These are phyloP conservation scores for Venturia aucupariae DNA, from an alignment of 2,329 filamentous ascomycete species.

Conservation along the genomic window DNA sequence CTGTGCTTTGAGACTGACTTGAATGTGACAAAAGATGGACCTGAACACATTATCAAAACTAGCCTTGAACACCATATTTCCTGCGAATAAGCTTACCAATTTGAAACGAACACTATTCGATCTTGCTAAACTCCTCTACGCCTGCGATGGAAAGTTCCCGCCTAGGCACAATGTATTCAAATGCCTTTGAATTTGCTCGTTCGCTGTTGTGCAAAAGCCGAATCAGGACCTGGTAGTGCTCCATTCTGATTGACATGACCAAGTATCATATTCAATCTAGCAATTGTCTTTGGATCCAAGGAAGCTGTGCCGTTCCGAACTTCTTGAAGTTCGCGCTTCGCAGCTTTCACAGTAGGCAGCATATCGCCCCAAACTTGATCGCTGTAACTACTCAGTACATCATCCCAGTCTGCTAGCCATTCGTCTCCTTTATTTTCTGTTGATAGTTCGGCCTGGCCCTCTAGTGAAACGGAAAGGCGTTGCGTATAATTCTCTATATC, in stretches of 20 bases:
- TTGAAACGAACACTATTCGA: not conserved
- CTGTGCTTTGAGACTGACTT: too few relatives aligned
- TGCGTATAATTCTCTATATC: not conserved
- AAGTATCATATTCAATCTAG: constrained; percentile 21
- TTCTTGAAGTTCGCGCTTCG: constrained; percentile 17
- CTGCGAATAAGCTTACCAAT: not conserved
- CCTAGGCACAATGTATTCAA: not conserved
- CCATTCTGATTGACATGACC: constrained; percentile 17
- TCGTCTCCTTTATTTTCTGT: not conserved
- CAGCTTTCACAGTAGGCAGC: constrained; percentile 18
- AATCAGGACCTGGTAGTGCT: not conserved
- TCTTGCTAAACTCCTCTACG: not conserved
- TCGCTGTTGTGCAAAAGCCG: not conserved
- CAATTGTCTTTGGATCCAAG: constrained; percentile 18
- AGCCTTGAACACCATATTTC: not conserved
- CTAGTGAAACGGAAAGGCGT: not conserved
- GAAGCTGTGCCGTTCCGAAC: constrained; percentile 15
- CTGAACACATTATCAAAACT: not conserved
- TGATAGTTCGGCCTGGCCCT: not conserved
- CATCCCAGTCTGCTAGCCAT: constrained; percentile 18
- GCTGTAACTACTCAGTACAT: constrained; percentile 20
- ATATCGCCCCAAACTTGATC: constrained; percentile 21
- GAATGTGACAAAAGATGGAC: not conserved
- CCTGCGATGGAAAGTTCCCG: not conserved
- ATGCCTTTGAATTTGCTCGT: not conserved